Evolutionary conservation across 2,329 filamentous ascomycete species (phyloP).

Genomic region (Aspergillus sp.): DNA sequence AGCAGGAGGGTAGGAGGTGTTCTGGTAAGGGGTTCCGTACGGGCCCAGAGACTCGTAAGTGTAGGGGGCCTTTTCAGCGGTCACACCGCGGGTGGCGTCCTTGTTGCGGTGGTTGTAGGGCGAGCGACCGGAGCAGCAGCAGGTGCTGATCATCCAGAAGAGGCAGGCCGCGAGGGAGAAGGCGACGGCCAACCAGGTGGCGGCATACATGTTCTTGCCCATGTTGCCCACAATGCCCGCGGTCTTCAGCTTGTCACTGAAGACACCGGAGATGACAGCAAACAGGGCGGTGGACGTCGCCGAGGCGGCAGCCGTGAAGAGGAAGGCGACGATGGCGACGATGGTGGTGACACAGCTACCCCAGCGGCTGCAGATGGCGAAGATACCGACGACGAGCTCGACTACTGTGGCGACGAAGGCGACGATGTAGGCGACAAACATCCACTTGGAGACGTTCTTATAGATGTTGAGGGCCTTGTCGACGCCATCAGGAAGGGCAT

Average conservation of each 20-base stretch:
- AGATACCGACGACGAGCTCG: constrained; percentile 75
- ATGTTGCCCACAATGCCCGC: constrained; percentile 70
- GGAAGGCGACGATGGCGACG: constrained; percentile 57
- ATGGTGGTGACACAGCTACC: constrained; percentile 82
- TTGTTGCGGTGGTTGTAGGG: constrained; percentile 45
- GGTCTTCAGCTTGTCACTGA: constrained; percentile 64
- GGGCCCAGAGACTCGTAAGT: constrained; percentile 57
- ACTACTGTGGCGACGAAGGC: constrained; percentile 67
- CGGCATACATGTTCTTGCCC: constrained; percentile 67
- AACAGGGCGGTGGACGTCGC: constrained; percentile 74
- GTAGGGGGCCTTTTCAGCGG: constrained; percentile 61
- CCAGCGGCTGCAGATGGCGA: constrained; percentile 78
- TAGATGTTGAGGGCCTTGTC: constrained; percentile 70
- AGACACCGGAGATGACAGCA: constrained; percentile 64
- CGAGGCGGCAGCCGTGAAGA: constrained; percentile 65
- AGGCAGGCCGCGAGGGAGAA: constrained; percentile 73
- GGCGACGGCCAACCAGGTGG: constrained; percentile 76
- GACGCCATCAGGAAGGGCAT: constrained; percentile 67
- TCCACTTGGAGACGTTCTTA: constrained; percentile 73
- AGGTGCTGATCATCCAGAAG: constrained; percentile 90
- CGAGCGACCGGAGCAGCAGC: constrained; percentile 78
- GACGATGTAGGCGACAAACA: constrained; percentile 76
- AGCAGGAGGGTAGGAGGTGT: constrained; percentile 28
- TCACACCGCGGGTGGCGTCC: constrained; percentile 39
- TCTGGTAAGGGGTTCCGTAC: constrained; percentile 20